These are phyloP conservation scores for Penicillium expansum DNA, from an alignment of 2,329 filamentous ascomycete genomes.

Conservation along the genomic window DNA sequence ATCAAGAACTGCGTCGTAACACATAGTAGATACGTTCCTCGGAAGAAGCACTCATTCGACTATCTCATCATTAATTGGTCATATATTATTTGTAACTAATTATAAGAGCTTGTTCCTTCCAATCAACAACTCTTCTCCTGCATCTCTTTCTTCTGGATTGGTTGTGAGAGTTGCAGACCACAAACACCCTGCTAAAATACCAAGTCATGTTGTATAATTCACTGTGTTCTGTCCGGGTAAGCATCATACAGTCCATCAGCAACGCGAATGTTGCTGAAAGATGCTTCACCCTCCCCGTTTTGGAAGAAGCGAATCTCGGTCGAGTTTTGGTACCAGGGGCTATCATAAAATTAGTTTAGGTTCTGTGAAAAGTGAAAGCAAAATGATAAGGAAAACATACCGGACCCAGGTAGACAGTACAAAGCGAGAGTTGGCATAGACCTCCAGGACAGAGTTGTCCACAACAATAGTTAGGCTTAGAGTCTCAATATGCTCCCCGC, in stretches of 20 bases:
- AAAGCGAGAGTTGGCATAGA: not conserved
- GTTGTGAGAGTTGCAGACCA: fast-evolving
- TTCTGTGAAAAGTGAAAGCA: not conserved
- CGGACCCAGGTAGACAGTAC: not conserved
- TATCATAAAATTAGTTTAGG: not conserved
- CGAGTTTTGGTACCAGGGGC: not conserved
- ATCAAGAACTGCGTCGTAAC: not conserved
- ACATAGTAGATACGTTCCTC: not conserved
- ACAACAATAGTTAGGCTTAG: not conserved
- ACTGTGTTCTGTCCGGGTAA: not conserved
- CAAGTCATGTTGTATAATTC: not conserved
- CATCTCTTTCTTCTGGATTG: not conserved
- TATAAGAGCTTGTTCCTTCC: not conserved
- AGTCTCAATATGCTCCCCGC: not conserved
- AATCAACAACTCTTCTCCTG: not conserved
- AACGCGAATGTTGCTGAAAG: not conserved
- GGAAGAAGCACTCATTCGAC: not conserved
- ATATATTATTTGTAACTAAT: not conserved
- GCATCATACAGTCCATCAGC: not conserved
- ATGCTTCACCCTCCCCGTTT: not conserved
- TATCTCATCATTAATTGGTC: not conserved
- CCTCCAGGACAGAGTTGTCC: not conserved
- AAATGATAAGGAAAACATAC: not conserved
- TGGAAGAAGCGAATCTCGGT: not conserved
- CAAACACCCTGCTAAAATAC: no score